Evolutionary conservation across 768 basidiomycete species (phyloP), one percentile per base, ranked within the genome.

Genomic region (Tricholoma furcatifolium): DNA sequence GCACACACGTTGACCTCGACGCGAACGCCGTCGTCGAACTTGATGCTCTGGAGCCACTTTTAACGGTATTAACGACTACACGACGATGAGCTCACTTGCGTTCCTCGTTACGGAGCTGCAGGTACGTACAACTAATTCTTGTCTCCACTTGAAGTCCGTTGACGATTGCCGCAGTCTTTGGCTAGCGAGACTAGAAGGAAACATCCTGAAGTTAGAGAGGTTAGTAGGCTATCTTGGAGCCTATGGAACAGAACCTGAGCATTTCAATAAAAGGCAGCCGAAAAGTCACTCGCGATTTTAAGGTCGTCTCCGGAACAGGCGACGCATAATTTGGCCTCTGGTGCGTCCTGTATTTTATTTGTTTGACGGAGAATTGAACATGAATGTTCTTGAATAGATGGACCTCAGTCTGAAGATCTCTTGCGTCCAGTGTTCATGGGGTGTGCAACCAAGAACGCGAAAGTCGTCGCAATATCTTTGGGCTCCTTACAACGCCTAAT

Each of bases 151-250:
- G 43, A 42, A 43, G 11, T 35, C 17, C 35, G 14, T 15, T 24
- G 23, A 6, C 24, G 23, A 18, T 18, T 31, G 14, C 24, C 18
- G 20, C 39, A 93, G 88, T 88, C 93, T 35, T 70, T 98, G 59
- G 84, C 92, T 8, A 91, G 87, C 62, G 95, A 96, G 74, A 92
- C 91, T 21, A 81, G 86, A 61, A 75, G 94, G 54, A 91, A 90
- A 61, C 87, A 95, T 68, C 91, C 93, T 18, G 94, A 97, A 66
- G 91, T 97, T 60, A 88, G 91, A 65, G 94, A 96, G 82, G 93
- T 94, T 56, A 65, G 66, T 64, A 68, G 70, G 38, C 11, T 27
- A 11, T 57, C 31, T 9, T 27, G 20, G 15, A 21, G 35, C 47
- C 23, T 32, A n/a, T 30, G 34, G 39, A 57, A 46, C 54, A 12